Evolutionary conservation across 192 early-diverging fungal species (phyloP).

Genomic region (Thoreauomyces humboldtii): DNA sequence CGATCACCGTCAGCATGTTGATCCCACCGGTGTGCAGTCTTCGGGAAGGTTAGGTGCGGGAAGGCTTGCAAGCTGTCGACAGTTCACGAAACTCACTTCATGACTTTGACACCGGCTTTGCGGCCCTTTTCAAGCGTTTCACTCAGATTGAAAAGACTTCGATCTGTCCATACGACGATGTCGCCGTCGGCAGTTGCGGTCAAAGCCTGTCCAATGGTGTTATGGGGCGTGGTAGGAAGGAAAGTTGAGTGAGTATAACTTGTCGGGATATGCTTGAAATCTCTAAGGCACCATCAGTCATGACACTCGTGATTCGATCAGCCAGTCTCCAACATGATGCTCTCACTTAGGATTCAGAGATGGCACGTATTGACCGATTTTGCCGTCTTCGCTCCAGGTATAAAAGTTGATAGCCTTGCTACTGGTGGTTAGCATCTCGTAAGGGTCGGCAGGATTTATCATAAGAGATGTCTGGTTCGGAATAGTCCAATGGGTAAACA

Average conservation of each 20-base stretch:
- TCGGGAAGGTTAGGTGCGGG: background rate
- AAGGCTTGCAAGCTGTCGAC: background rate
- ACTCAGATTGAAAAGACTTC: slow-evolving; percentile 47
- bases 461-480: slow-evolving; percentile 37
- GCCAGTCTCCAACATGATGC: too few species aligned
- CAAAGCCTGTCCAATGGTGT: slow-evolving; percentile 38
- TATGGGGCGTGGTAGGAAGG: slow-evolving; percentile 35
- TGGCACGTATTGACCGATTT: slow-evolving; percentile 43
- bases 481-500: background rate
- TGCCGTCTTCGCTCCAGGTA: slow-evolving; percentile 27
- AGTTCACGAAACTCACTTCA: slow-evolving; percentile 36
- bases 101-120: slow-evolving; percentile 51
- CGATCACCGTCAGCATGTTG: slow-evolving; percentile 34
- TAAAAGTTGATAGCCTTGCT: slow-evolving; percentile 43
- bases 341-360: slow-evolving; percentile 46
- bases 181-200: slow-evolving; percentile 49
- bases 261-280: slow-evolving; percentile 46
- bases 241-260: slow-evolving; percentile 46
- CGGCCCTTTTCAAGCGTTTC: slow-evolving; percentile 43
- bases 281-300: too few species aligned
- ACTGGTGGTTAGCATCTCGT: slow-evolving; percentile 50
- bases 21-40: slow-evolving; percentile 50
- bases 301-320: background rate
- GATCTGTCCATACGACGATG: slow-evolving; percentile 48
- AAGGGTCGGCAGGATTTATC: slow-evolving; percentile 47